phyloP scores from a whole-genome alignment of 1,284 basidiomycete genomes.

The Apiotrichum veenhuisii region DNA sequence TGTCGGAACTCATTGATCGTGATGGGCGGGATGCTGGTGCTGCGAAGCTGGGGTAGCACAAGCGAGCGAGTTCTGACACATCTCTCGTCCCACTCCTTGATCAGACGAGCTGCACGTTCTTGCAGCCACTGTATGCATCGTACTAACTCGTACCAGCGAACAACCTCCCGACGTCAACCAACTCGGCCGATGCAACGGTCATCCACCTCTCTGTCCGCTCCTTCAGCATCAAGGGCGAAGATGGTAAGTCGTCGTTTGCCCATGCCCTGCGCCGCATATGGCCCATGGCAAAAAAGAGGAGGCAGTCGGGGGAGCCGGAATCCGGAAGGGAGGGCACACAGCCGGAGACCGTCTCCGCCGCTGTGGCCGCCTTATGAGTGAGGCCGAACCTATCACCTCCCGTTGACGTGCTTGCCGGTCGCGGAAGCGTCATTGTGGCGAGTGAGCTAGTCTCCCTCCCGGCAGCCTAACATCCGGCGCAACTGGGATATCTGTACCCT shows the following conservation, averaged over 20 bases:
- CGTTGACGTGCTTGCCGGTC: too few species aligned
- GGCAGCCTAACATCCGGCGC: too few species aligned
- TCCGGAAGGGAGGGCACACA: too few species aligned
- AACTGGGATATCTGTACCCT: too few species aligned
- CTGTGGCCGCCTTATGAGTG: too few species aligned
- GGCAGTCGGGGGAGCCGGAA: neutral
- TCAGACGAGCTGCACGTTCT: neutral
- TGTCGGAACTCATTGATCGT: conserved; percentile 2
- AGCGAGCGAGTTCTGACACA: too few species aligned
- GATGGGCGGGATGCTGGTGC: neutral
- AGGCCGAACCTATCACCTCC: too few species aligned
- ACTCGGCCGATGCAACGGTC: conserved; percentile 58
- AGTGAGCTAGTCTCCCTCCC: too few species aligned
- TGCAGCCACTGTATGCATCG: neutral
- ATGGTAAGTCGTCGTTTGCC: conserved; percentile 25
- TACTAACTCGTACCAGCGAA: conserved; percentile 25
- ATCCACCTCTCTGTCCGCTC: conserved; percentile 75
- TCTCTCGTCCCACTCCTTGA: neutral
- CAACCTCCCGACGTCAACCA: conserved; percentile 39
- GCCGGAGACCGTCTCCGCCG: too few species aligned
- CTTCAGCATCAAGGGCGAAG: conserved; percentile 46
- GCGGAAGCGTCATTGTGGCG: too few species aligned
- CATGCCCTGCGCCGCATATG: neutral
- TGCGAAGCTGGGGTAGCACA: too few species aligned
- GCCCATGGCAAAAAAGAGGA: neutral